phyloP scores from a whole-genome alignment of 2,329 filamentous ascomycete species.

The Pseudodiploospora longispora region DNA sequence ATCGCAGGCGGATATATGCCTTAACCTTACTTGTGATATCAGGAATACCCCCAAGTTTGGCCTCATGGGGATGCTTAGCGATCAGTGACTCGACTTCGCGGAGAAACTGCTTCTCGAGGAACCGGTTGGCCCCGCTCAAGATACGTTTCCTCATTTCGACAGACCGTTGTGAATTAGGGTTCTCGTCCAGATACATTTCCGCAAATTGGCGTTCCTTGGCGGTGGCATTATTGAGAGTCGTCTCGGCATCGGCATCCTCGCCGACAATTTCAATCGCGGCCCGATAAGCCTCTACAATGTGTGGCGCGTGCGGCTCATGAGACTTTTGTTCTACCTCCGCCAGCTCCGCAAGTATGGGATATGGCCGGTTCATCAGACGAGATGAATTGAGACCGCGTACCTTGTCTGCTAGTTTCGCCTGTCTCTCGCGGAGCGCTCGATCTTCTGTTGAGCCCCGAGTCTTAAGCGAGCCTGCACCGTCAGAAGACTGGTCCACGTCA shows the following conservation, averaged over 20 bases:
- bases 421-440: conserved; percentile 73
- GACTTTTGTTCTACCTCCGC: conserved; percentile 63
- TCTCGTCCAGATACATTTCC: conserved; percentile 67
- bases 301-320: conserved; percentile 61
- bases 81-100: conserved; percentile 69
- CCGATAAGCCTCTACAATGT: conserved; percentile 75
- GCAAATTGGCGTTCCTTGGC: conserved; percentile 71
- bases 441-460: conserved; percentile 53
- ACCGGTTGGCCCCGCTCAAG: conserved; percentile 68
- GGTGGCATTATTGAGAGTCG: conserved; percentile 51
- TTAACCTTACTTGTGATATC: conserved; percentile 85
- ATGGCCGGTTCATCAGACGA: conserved; percentile 57
- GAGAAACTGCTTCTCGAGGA: conserved; percentile 76
- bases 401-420: conserved; percentile 70
- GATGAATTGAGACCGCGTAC: conserved; percentile 71
- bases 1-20: conserved; percentile 79
- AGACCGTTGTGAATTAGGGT: conserved; percentile 53
- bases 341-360: conserved; percentile 70
- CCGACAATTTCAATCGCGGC: conserved; percentile 72
- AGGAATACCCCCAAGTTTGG: conserved; percentile 80
- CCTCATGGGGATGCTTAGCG: conserved; percentile 76
- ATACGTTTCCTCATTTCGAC: conserved; percentile 70
- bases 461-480: conserved; percentile 32
- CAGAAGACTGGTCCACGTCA: conserved; percentile 55
- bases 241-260: conserved; percentile 57